Evolutionary conservation across 176 grass and related monocot genomes (phyloP), one percentile per base, ranked within the genome.

Genomic region (Dactylis glomerata): DNA sequence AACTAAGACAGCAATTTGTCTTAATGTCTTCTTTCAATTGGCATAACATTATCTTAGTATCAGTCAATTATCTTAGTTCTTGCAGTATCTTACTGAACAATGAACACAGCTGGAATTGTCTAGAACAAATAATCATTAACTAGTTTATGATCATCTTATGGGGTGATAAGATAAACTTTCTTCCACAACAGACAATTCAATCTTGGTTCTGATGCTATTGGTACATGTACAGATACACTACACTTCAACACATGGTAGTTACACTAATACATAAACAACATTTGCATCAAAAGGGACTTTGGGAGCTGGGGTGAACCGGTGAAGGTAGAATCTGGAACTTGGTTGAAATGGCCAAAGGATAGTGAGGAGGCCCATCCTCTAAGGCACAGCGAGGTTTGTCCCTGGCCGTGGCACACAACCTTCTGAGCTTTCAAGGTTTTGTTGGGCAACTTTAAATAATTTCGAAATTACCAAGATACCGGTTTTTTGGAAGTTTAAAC

Each of bases 1-100:
- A 89, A 49, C 13, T 38, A 84, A 64, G 32, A 44, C 17, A 82
- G 1, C 51, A 13, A 23, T 61, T 68, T 75, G 72, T 77, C 40
- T 26, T 61, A 24, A 6, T 33, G 14, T 15, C 8, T 73, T 28
- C n/a, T 42, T 40, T 40, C 8, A 8, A 40, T 5, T 40, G 37
- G 37, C 1, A 40, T 5, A 17, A 69, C 5, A 40, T 68, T 75
- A 77, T 77, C 38, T 32, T 59, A 20, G 9, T 32, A 12, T 16
- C 8, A 82, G 22, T 33, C 5, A 23, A 62, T 61, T 68, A 71
- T 77, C 31, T 26, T 42, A 33, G 22, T 33, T 19, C 26, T 44
- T 46, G 4, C 59, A 75, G 58, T 80, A 22, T 47, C 58, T 63
- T 83, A 30, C 45, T 45, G 40, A 72, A 46, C 40, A 64, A 62